Conservation (phyloP, 768 basidiomycete genomes). For the Russula abietina region DNA sequence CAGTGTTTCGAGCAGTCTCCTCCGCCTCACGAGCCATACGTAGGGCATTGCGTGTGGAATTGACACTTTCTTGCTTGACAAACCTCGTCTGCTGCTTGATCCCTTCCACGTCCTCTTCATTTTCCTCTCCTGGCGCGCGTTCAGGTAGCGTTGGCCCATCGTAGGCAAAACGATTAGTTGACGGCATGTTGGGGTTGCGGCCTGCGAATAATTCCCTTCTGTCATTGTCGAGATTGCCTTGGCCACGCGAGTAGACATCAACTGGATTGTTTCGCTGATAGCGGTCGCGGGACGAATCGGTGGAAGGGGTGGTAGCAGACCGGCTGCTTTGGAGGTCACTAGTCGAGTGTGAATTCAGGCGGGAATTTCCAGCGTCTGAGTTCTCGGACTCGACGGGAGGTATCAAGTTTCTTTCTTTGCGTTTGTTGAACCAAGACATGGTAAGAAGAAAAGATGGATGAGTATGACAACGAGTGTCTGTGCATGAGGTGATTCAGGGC, state of each 20-base stretch:
- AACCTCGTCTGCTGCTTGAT: conserved; percentile 90
- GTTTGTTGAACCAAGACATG: conserved; percentile 62
- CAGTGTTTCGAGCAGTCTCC: conserved; percentile 84
- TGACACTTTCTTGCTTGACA: conserved; percentile 87
- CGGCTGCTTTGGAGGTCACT: conserved; percentile 48
- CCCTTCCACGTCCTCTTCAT: conserved; percentile 85
- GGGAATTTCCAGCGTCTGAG: conserved; percentile 32
- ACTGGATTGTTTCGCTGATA: conserved; percentile 49
- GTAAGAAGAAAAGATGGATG: conserved; percentile 19
- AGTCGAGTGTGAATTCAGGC: conserved; percentile 42
- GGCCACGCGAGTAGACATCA: conserved; percentile 61
- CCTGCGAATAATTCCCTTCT: conserved; percentile 73
- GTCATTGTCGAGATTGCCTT: conserved; percentile 54
- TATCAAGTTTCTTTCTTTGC: conserved; percentile 58
- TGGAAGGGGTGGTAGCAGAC: conserved; percentile 24
- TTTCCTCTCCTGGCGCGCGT: conserved; percentile 60
- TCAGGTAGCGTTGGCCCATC: conserved; percentile 50
- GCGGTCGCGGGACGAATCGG: conserved; percentile 32
- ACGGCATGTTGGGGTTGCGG: conserved; percentile 53
- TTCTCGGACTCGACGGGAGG: conserved; percentile 53
- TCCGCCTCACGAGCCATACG: conserved; percentile 93
- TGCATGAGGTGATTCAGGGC: background rate
- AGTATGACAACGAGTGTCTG: background rate
- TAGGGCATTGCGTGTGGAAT: conserved; percentile 85
- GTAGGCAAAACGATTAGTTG: conserved; percentile 50